Conservation (phyloP, 2,329 filamentous ascomycete species). For the Colletotrichum truncatum region DNA sequence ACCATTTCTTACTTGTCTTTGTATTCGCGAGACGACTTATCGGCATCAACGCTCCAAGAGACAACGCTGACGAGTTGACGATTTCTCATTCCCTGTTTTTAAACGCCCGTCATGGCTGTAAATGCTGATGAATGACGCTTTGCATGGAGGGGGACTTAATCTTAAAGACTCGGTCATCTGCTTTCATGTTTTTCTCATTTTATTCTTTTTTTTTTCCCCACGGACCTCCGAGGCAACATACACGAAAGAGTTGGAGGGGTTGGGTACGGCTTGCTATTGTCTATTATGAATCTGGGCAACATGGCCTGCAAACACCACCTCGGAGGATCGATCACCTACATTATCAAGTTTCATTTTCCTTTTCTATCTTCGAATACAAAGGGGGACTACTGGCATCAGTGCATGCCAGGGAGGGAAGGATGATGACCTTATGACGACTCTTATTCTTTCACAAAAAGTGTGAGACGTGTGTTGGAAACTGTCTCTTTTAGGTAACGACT, state of each 20-base stretch:
- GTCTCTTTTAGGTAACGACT: conserved; percentile 51
- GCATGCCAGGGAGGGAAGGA: conserved; percentile 35
- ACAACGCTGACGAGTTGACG: conserved; percentile 47
- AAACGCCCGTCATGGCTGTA: conserved; percentile 46
- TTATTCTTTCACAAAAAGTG: conserved; percentile 45
- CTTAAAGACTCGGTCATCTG: conserved; percentile 21
- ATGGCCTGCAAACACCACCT: not conserved
- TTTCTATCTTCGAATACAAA: conserved; percentile 25
- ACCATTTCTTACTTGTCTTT: conserved; percentile 33
- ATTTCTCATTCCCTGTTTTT: conserved; percentile 44
- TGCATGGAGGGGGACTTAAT: conserved; percentile 46
- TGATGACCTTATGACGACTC: conserved; percentile 42
- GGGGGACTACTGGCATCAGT: conserved; percentile 3
- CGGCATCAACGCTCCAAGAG: conserved; percentile 36
- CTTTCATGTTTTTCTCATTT: no score
- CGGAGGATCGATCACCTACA: conserved; percentile 16
- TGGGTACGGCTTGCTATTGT: not conserved
- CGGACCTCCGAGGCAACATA: conserved; percentile 17
- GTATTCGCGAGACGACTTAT: conserved; percentile 41
- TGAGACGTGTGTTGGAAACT: conserved; percentile 47
- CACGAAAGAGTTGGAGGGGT: conserved; percentile 22
- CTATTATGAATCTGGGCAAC: conserved; percentile 28
- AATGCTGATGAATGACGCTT: conserved; percentile 56
- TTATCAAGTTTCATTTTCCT: conserved; percentile 25
- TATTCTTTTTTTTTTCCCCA: conserved; percentile 12